Base-by-base conservation (phyloP, 495 filamentous ascomycete genomes). In the Apodospora peruviana region DNA sequence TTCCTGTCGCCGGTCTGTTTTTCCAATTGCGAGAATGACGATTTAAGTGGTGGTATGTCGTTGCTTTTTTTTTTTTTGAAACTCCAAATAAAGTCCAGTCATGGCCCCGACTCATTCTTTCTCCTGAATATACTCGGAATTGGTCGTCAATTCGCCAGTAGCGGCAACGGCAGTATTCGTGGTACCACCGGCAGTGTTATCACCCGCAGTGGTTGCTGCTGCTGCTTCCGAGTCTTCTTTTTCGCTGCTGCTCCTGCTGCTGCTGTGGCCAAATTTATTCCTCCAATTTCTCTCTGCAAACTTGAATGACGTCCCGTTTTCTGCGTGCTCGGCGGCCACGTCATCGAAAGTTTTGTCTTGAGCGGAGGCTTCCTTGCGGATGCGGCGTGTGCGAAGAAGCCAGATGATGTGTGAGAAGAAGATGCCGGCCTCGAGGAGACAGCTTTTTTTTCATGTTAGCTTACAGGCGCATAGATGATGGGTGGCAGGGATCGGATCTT, bases 381-480 rank as follows among this genome's bases (percentile, higher is more conserved):
- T 57, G 34, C 71, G 72, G 3, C 84, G 74, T 2, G 83, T 84
- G 8, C 83, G 78, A 53, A 81, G 65, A 2, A 82, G 72, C 83
- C 85, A 90, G 43, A 85, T 68, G 25, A 80, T 58, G 50, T 88
- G 85, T 22, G 83, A 87, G 14, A 68, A 17, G 51, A 88, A 86
- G 41, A 90, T 86, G 2, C 84, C 86, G 0, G 70, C 60, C 59
- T 91, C 86, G 19, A 90, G 71, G 9, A 83, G 27, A 23, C 84
- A 67, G 16, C 83, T 85, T 32, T 9, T 3, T 0, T 1, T 23
- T 23, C 20, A 5, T 16, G 16, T 39, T 8, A 14, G 19, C 14
- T 12, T n/a, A 11, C 16, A 39, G n/a, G n/a, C n/a, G n/a, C n/a
- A n/a, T n/a, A n/a, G n/a, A n/a, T n/a, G n/a, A n/a, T n/a, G n/a